A percentile compares a stretch with the other conserved stretches of the same genome.
phyloP scores from a whole-genome alignment of 2,329 filamentous ascomycete genomes.

The Aureobasidium sp. region DNA sequence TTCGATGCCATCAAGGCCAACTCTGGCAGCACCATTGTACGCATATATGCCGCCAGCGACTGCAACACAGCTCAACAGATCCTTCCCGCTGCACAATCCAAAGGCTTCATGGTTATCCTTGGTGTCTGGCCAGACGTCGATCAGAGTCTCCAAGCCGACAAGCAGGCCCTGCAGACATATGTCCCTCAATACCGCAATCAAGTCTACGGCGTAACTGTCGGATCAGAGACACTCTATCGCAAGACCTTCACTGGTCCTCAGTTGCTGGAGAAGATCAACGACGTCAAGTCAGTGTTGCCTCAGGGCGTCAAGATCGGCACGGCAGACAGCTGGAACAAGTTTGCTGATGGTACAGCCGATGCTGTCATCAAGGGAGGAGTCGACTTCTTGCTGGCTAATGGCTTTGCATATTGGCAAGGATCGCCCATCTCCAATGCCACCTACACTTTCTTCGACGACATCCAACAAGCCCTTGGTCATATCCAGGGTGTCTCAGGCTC shows the following conservation, averaged over 20 bases:
- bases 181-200: slow-evolving; percentile 45
- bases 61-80: slow-evolving; percentile 56
- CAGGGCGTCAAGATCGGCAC: slow-evolving; percentile 51
- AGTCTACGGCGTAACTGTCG: slow-evolving; percentile 61
- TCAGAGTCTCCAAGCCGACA: slow-evolving; percentile 53
- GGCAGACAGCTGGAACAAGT: slow-evolving; percentile 67
- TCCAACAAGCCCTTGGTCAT: slow-evolving; percentile 53
- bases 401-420: slow-evolving; percentile 66
- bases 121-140: slow-evolving; percentile 61
- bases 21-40: slow-evolving; percentile 47
- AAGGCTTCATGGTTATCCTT: slow-evolving; percentile 59
- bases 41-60: slow-evolving; percentile 58
- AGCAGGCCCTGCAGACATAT: slow-evolving; percentile 45
- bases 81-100: slow-evolving; percentile 55
- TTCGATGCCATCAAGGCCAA: slow-evolving; percentile 50
- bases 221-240: slow-evolving; percentile 62
- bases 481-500: slow-evolving; percentile 52
- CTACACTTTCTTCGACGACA: slow-evolving; percentile 57
- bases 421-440: slow-evolving; percentile 49
- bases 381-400: slow-evolving; percentile 58
- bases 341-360: slow-evolving; percentile 58
- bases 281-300: slow-evolving; percentile 49
- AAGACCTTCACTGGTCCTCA: slow-evolving; percentile 54
- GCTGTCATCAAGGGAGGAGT: slow-evolving; percentile 51
- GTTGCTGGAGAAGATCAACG: slow-evolving; percentile 53